A percentile compares a stretch with the other conserved stretches of the same genome.
phyloP scores from a whole-genome alignment of 768 basidiomycete species.

The Sporobolomyces pararoseus region DNA sequence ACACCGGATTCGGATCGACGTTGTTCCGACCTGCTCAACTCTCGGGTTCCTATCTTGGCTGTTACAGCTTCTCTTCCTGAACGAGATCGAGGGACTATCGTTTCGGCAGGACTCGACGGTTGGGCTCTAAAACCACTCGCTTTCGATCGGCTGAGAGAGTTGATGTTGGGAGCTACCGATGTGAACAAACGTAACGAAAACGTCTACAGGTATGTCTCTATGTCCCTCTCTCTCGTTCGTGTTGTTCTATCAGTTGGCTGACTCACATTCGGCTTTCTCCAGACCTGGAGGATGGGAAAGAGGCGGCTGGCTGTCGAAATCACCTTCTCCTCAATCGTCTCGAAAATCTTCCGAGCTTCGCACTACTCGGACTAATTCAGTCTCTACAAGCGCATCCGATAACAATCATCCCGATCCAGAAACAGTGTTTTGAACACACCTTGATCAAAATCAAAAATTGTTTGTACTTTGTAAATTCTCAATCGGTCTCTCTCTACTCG shows the following conservation, averaged over 20 bases:
- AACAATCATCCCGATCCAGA: no score
- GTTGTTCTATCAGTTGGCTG: no score
- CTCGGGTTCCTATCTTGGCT: conserved; percentile 72
- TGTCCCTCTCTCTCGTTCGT: background rate
- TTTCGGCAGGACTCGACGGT: conserved; percentile 51
- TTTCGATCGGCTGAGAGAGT: conserved; percentile 61
- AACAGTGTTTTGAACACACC: no score
- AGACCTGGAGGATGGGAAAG: conserved; percentile 50
- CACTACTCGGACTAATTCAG: background rate
- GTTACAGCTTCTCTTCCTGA: conserved; percentile 67
- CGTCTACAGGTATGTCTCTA: conserved; percentile 47
- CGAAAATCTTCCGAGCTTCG: conserved; percentile 11
- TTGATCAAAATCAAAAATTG: no score
- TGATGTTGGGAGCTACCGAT: conserved; percentile 63
- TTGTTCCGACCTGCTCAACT: conserved; percentile 57
- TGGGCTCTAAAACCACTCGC: conserved; percentile 82
- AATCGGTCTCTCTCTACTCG: conserved; percentile 1
- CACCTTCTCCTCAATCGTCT: conserved; percentile 5
- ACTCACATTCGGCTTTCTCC: background rate
- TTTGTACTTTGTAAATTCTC: no score
- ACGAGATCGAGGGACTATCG: conserved; percentile 28
- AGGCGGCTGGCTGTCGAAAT: conserved; percentile 48
- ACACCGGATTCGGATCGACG: conserved; percentile 42
- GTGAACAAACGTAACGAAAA: conserved; percentile 56
- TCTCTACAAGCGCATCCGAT: no score